Conservation (phyloP, 2,329 filamentous ascomycete species). For the Zalaria sp. region DNA sequence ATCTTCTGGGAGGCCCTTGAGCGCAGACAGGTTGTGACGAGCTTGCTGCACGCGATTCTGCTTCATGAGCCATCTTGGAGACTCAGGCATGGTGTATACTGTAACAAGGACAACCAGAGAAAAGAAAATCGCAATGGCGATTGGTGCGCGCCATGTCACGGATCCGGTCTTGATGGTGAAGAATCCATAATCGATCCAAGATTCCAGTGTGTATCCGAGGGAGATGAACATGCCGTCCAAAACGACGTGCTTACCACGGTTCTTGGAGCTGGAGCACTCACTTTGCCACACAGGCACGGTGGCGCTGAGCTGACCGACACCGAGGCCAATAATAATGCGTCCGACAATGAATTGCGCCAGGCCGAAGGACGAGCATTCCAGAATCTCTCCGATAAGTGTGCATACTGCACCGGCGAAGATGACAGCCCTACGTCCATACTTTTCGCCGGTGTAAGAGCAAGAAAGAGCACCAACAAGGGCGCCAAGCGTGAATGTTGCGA, state of each 20-base stretch:
- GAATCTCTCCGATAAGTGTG: slow-evolving; percentile 27
- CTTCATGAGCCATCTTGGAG: slow-evolving; percentile 23
- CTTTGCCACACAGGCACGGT: slow-evolving; percentile 35
- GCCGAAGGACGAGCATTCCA: slow-evolving; percentile 31
- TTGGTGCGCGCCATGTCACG: slow-evolving; percentile 29
- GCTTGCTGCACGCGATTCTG: slow-evolving; percentile 17
- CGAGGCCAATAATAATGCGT: slow-evolving; percentile 29
- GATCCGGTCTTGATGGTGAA: slow-evolving; percentile 23
- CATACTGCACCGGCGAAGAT: slow-evolving; percentile 27
- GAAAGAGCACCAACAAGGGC: slow-evolving; percentile 32
- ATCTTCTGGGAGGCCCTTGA: slow-evolving; percentile 25
- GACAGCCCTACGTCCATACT: slow-evolving; percentile 29
- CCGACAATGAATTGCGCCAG: slow-evolving; percentile 33
- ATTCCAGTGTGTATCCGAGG: slow-evolving; percentile 29
- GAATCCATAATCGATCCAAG: slow-evolving; percentile 34
- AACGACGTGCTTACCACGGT: slow-evolving; percentile 26
- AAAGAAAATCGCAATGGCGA: slow-evolving; percentile 34
- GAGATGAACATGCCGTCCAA: slow-evolving; percentile 33
- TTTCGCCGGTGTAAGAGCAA: slow-evolving; percentile 31
- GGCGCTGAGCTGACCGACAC: slow-evolving; percentile 28
- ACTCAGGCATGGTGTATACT: slow-evolving; percentile 24
- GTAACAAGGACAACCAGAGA: slow-evolving; percentile 16
- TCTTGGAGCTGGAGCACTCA: slow-evolving; percentile 23
- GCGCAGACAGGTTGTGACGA: slow-evolving; percentile 19
- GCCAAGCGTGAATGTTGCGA: slow-evolving; percentile 30